Evolutionary conservation across 371 early-diverging fungal genomes (phyloP), one percentile per base, ranked within the genome.

Genomic region (Nematocida major): DNA sequence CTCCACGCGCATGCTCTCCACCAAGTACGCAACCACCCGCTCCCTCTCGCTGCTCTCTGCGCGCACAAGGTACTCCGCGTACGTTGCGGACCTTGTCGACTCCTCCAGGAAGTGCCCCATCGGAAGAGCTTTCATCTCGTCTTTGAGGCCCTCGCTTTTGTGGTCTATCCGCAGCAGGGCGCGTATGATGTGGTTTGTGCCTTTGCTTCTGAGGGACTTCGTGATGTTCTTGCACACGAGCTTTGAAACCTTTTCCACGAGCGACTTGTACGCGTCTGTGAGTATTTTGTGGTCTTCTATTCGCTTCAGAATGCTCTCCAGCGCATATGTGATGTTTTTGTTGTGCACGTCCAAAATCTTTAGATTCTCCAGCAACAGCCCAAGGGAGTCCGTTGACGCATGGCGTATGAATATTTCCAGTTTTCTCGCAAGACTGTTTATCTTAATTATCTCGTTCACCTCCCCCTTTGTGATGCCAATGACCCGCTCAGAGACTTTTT

Each of bases 131-230:
- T 42, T 59, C n/a, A 73, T 48, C 3, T 9, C 63, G 2, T 45
- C n/a, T 11, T 30, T 9, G 11, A 63, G 49, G 0, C 40, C 54
- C 9, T 40, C 24, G 15, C 4, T 65, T 20, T 28, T 34, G 20
- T 51, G 11, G 0, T 24, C 48, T 18, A 51, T 30, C 20, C 18
- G 4, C 30, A 73, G 49, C 20, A 73, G 13, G 9, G 32, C 63
- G 45, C 76, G 40, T 11, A 73, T 73, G n/a, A 73, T 39, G 34
- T 73, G 65, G 43, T 73, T 73, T 5, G 66, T 65, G 43, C 76
- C 76, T 36, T 63, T 73, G 63, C 63, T 63, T 34, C 49, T 73
- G 22, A 73, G 51, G 4, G 62, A 15, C 32, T 73, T 73, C 15
- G 9, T 30, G 36, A 43, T n/a, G 20, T 73, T 73, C 13, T 24